These are phyloP conservation scores for Phellinidium pouzarii DNA, from an alignment of 1,284 basidiomycete genomes.

Conservation along the genomic window DNA sequence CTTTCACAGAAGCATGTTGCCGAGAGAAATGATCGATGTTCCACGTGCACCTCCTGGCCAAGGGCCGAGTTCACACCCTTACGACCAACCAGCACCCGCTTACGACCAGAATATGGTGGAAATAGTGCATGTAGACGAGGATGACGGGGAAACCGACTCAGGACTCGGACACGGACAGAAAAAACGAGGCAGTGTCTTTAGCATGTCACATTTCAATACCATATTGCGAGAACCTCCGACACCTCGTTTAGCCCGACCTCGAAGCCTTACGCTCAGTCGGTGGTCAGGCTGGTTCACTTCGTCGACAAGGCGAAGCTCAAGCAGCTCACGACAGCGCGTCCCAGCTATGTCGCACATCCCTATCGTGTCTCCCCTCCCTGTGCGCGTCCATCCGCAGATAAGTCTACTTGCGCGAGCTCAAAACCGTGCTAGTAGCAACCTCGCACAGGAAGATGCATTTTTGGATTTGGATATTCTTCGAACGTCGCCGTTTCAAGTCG, in stretches of 20 bases:
- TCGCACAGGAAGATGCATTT: conserved; percentile 3
- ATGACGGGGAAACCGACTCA: conserved; percentile 13
- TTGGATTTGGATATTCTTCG: conserved; percentile 16
- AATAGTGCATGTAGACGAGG: neutral
- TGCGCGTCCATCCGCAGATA: conserved; percentile 5
- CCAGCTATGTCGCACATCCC: neutral
- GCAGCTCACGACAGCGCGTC: conserved; percentile 1
- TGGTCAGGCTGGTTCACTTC: conserved; percentile 16
- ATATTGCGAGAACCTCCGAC: conserved; percentile 5
- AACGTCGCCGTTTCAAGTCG: conserved; percentile 17
- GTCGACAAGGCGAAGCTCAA: conserved; percentile 5
- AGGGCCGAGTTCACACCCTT: neutral
- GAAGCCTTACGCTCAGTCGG: conserved; percentile 7
- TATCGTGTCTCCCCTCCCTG: conserved; percentile 13
- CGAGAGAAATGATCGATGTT: no score
- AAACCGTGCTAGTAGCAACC: conserved; percentile 4
- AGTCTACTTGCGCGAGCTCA: conserved; percentile 6
- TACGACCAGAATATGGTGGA: conserved; percentile 1
- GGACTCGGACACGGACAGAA: conserved; percentile 14
- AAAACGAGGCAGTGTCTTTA: conserved; percentile 8
- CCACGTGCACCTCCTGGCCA: neutral
- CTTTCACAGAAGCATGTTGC: no score
- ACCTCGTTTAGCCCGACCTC: conserved; percentile 1
- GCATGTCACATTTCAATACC: conserved; percentile 8
- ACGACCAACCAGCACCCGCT: neutral